phyloP scores from a whole-genome alignment of 495 filamentous ascomycete genomes.

The Aspergillus nidulans region DNA sequence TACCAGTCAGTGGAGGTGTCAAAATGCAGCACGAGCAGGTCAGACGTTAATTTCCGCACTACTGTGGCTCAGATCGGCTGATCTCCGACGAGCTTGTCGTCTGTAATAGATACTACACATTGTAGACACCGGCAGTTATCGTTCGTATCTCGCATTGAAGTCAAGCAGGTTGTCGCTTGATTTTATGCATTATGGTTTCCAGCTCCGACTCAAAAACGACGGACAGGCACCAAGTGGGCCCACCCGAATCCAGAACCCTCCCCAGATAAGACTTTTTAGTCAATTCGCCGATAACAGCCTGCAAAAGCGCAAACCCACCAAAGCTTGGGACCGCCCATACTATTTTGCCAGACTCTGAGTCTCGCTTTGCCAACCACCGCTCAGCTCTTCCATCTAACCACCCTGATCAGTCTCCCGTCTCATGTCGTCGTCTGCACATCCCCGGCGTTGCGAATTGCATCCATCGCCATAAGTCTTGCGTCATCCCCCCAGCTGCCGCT shows the following conservation, averaged over 20 bases:
- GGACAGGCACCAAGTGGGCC: conserved; percentile 17
- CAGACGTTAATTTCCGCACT: background rate
- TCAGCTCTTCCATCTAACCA: background rate
- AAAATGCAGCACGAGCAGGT: background rate
- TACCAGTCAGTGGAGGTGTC: background rate
- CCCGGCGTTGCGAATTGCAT: conserved; percentile 14
- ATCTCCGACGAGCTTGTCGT: background rate
- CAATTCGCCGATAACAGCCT: conserved; percentile 10
- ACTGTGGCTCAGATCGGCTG: background rate
- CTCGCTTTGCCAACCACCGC: background rate
- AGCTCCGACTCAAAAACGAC: background rate
- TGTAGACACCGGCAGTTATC: background rate
- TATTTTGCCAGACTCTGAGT: background rate
- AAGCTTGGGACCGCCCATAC: background rate
- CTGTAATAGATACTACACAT: background rate
- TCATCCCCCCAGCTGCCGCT: conserved; percentile 13
- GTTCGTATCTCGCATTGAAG: too few relatives aligned
- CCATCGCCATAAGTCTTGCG: conserved; percentile 16
- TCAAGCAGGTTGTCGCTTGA: background rate
- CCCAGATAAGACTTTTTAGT: conserved; percentile 24
- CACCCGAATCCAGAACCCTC: conserved; percentile 8
- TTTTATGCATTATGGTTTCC: too few relatives aligned
- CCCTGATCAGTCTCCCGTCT: background rate
- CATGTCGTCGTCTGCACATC: background rate
- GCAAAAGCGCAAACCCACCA: conserved; percentile 2